Base-by-base conservation (phyloP, 257 asterid genomes). In the Verbena officinalis region DNA sequence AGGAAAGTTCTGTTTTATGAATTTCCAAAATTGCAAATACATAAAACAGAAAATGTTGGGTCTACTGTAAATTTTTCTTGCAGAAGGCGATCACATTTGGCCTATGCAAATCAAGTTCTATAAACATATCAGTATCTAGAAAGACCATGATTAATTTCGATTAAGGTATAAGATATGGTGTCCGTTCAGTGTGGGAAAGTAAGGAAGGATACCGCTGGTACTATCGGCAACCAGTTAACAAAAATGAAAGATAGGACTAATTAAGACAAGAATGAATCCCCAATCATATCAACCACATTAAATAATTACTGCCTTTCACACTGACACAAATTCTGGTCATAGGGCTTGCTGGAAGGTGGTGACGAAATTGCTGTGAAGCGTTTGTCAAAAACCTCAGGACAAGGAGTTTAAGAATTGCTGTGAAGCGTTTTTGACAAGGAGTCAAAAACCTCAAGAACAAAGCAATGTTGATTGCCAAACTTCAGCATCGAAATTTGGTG, bases 401-500 rank as follows among this genome's bases (percentile, higher is more conserved):
- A 44, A 44, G 51, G 51, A 44, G 51, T 15, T 8, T 7, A 44
- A 13, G 51, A 44, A 27, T 2, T 27, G 33, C 22, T 16, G 51
- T 44, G 22, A 44, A 44, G 7, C 22, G 21, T 44, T 15, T 16
- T 7, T 44, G 16, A 42, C 48, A 42, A 42, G 48, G 48, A 42
- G 48, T 13, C 17, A 6, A 42, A 12, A 17, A 42, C 13, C n/a
- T 42, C 6, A 44, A n/a, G 51, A 44, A 44, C 15, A 8, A 44
- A 44, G 51, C 15, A 7, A 44, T 44, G 7, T 44, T 44, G 22
- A 44, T 44, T n/a, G 51, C 51, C 51, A 44, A 44, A n/a, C 51
- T 44, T 44, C 51, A 44, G 51, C 51, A 44, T 44, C 51, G 22
- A 44, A 44, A 44, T 44, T 7, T 44, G 51, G 51, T 44, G 22